Conservation (phyloP, 148 eudicot species). For the Chenopodium quinoa region DNA sequence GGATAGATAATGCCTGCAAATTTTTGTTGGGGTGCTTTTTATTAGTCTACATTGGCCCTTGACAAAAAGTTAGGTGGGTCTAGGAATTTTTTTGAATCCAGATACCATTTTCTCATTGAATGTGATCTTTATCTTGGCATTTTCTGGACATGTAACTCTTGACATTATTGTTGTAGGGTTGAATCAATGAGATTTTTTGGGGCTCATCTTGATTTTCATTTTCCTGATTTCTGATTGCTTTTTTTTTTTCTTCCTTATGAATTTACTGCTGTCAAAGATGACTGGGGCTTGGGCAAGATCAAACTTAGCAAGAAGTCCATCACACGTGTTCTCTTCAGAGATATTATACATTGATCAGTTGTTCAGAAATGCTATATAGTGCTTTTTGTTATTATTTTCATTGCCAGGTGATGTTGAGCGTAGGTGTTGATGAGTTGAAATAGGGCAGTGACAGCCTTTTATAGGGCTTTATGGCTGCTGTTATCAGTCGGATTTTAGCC, state of each 20-base stretch:
- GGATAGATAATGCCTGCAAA: slow-evolving; percentile 16
- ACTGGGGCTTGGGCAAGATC: not conserved
- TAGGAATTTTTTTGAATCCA: slow-evolving; percentile 2
- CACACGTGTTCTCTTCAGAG: not conserved
- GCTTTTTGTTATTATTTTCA: not conserved
- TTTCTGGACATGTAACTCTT: slow-evolving; percentile 15
- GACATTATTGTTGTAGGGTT: slow-evolving; percentile 14
- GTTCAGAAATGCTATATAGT: not conserved
- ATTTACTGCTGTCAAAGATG: not conserved
- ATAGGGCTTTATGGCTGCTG: not conserved
- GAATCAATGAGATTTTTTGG: slow-evolving; percentile 20
- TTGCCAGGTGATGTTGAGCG: not conserved
- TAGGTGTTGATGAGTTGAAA: not conserved
- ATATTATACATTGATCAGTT: not conserved
- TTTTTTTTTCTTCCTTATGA: not conserved
- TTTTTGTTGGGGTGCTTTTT: slow-evolving; percentile 11
- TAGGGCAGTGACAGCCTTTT: not conserved
- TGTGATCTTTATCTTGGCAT: slow-evolving; percentile 20
- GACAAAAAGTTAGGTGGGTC: slow-evolving; percentile 12
- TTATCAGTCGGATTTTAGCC: not conserved
- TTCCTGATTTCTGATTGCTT: not conserved
- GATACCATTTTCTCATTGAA: slow-evolving; percentile 10
- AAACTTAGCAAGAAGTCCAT: not conserved
- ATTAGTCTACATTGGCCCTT: not conserved
- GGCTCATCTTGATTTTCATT: not conserved